Evolutionary conservation across 1,139 yeast species (phyloP), one percentile per base, ranked within the genome.

Genomic region (Hansenula sp.): DNA sequence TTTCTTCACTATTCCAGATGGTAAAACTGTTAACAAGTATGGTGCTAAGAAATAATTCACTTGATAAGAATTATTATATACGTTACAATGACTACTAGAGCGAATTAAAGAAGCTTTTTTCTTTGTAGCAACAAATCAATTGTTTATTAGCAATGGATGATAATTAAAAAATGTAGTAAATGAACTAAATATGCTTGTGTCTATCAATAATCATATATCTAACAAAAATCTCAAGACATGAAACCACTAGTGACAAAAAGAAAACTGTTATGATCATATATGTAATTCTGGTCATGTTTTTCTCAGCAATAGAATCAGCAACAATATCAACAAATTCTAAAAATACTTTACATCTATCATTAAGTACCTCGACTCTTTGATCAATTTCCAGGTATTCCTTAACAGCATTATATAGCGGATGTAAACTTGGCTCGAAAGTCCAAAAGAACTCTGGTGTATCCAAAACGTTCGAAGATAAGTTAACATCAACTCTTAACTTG

Each of bases 371-470:
- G 14, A 90, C 96, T 44, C 98, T 69, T 61, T 87, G 96, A 57
- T 90, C 97, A 47, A 92, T 89, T 61, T 92, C 98, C 45, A 92
- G 69, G 56, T 92, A 92, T 51, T 92, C 97, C 43, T 97, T 66
- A 43, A 90, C 84, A 0, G 97, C 97, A 29, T 76, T 73, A 61
- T 92, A 92, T 37, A 92, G 68, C 2, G 97, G 97, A 59, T 90
- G 95, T 48, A 92, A 72, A 29, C 96, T 90, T 4, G 98, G 98
- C 62, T 92, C 98, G 46, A 84, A 78, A 21, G 92, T 86, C 98
- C 98, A 92, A 61, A 92, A 92, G 56, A 88, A 89, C 44, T 87
- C 96, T 0, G 98, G 98, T 0, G 96, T 89, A 57, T 92, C 98
- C 42, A 92, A 69, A 20, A 92, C 90, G 45, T 89, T 87, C 13